These are phyloP conservation scores for Aspergillus neoniger DNA, from an alignment of 2,329 filamentous ascomycete species.

Conservation along the genomic window DNA sequence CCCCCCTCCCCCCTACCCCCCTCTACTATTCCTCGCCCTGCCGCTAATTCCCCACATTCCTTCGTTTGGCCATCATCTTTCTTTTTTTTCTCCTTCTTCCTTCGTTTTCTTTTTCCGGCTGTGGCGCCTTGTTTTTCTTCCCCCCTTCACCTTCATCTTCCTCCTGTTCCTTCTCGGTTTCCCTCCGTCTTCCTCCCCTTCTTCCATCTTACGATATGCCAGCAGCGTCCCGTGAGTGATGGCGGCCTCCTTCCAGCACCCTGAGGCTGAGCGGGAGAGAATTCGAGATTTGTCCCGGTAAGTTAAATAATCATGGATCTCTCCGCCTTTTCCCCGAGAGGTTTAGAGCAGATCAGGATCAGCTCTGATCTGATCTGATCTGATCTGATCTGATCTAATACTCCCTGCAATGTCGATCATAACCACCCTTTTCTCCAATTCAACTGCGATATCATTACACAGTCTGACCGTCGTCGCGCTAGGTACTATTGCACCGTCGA, in stretches of 20 bases:
- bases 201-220: background rate
- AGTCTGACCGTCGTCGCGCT: background rate
- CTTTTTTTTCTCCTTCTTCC: too few relatives aligned
- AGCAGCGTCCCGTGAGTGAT: background rate
- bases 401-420: too few relatives aligned
- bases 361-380: too few relatives aligned
- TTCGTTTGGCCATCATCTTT: too few relatives aligned
- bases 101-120: background rate
- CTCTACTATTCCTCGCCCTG: too few relatives aligned
- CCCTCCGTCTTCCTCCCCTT: background rate
- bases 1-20: too few relatives aligned
- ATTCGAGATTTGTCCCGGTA: constrained; percentile 22
- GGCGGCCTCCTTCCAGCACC: constrained; percentile 14
- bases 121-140: background rate
- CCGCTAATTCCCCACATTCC: too few relatives aligned
- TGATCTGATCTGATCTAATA: too few relatives aligned
- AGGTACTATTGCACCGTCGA: constrained; percentile 21
- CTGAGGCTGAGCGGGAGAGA: constrained; percentile 19
- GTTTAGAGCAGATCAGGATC: too few relatives aligned
- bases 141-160: background rate
- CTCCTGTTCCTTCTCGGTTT: background rate
- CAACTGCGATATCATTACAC: too few relatives aligned
- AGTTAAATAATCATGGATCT: background rate
- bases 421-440: too few relatives aligned
- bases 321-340: background rate